Base-by-base conservation (phyloP, 371 early-diverging fungal genomes). In the Mortierella sp. region DNA sequence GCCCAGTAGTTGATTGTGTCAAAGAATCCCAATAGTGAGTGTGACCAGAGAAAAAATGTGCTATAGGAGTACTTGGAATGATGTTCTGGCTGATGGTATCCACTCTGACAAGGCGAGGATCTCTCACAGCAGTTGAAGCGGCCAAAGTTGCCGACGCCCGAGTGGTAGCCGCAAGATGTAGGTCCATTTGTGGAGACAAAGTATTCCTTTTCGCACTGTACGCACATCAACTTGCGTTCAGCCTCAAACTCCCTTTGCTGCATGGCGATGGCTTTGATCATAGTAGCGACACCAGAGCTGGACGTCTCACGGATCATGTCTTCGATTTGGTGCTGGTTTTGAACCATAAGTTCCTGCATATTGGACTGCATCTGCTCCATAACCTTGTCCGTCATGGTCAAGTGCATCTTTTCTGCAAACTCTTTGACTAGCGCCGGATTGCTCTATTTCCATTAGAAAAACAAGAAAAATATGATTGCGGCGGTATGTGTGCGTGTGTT, bases 1-100 rank as follows among this genome's bases (percentile, higher is more conserved):
- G 65, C 61, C 78, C 80, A 85, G 4, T 59, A 45, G 9, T 79
- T 56, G 1, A 28, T 49, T n/a, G 83, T 85, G 66, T 85, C 79
- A 3, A 63, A 65, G 67, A 77, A 85, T 3, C 77, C 61, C 15
- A 76, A 2, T 15, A 87, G 81, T 1, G n/a, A 62, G 19, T 9
- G 35, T 4, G 72, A 70, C 71, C 80, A 82, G 12, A 66, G 64
- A 64, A 68, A 83, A 66, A 82, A 85, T 12, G 37, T 47, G 5
- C 63, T 68, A 61, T 86, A 87, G 3, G 76, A 77, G 62, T 84
- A 86, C 1, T 86, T 83, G 68, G 80, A 83, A 62, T 87, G 88
- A 51, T 86, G 85, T 12, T 60, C 61, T 10, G 71, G 9, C 0
- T 83, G 76, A 70, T 87, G 88, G 57, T 57, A 64, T 15, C 68